Evolutionary conservation across 2,329 filamentous ascomycete genomes (phyloP).

Genomic region (Fulvia fulva): DNA sequence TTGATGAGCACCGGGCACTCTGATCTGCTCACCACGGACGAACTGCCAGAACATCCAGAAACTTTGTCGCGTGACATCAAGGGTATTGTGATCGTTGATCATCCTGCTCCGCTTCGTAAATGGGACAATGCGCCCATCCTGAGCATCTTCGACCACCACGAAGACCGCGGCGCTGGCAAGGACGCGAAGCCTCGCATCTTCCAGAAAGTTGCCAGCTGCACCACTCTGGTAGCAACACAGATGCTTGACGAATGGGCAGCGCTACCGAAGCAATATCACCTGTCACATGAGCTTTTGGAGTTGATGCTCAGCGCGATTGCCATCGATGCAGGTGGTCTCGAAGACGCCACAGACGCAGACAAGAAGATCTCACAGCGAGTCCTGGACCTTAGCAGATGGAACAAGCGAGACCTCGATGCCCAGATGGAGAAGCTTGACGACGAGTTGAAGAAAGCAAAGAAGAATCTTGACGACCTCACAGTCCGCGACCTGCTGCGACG

Average conservation of each 20-base stretch:
- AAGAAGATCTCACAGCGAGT: slow-evolving; percentile 38
- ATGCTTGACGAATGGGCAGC: slow-evolving; percentile 46
- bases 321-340: slow-evolving; percentile 44
- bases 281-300: slow-evolving; percentile 49
- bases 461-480: slow-evolving; percentile 40
- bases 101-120: slow-evolving; percentile 41
- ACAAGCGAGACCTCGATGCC: slow-evolving; percentile 35
- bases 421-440: slow-evolving; percentile 43
- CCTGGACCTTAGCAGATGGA: slow-evolving; percentile 43
- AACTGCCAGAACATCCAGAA: slow-evolving; percentile 46
- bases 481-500: slow-evolving; percentile 45
- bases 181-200: slow-evolving; percentile 44
- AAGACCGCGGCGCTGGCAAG: slow-evolving; percentile 40
- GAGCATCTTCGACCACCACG: slow-evolving; percentile 47
- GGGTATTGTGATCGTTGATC: slow-evolving; percentile 47
- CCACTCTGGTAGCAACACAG: slow-evolving; percentile 44
- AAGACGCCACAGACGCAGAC: slow-evolving; percentile 39
- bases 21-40: slow-evolving; percentile 46
- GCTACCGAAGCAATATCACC: slow-evolving; percentile 44
- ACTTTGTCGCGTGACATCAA: slow-evolving; percentile 41
- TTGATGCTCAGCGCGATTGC: slow-evolving; percentile 46
- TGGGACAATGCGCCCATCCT: slow-evolving; percentile 44
- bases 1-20: slow-evolving; percentile 46
- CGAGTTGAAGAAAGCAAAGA: slow-evolving; percentile 40
- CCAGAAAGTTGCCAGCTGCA: slow-evolving; percentile 44